Conservation (phyloP, 257 asterid species). For the Fraxinus pennsylvanica region DNA sequence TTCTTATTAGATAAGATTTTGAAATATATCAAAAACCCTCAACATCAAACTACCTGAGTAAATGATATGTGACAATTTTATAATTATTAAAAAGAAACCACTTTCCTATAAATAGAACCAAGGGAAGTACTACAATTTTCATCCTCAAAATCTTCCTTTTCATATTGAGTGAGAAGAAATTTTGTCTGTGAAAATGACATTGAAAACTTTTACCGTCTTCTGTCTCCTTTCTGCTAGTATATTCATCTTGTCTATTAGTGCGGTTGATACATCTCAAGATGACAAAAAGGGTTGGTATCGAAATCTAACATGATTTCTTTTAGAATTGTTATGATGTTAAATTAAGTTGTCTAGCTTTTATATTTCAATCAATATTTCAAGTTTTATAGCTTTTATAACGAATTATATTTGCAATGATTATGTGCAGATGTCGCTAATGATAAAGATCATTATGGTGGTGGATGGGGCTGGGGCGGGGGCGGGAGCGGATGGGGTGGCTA, state of each 20-base stretch:
- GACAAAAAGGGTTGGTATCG: not conserved
- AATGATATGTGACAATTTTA: not conserved
- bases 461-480: too few relatives aligned
- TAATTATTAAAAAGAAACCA: not conserved
- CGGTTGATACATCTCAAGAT: not conserved
- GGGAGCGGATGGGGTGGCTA: not conserved
- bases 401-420: not conserved
- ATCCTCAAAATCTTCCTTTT: not conserved
- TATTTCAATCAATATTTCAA: not conserved
- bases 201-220: not conserved
- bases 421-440: not conserved
- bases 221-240: not conserved
- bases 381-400: not conserved
- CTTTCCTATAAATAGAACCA: not conserved
- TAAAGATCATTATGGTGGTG: constrained; percentile 6
- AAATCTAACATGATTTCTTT: too few relatives aligned
- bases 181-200: not conserved
- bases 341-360: too few relatives aligned
- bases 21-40: not conserved
- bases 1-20: not conserved
- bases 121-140: not conserved
- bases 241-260: not conserved
- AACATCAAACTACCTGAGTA: not conserved
- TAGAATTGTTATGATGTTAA: too few relatives aligned
- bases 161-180: not conserved